Percentiles rank a stretch among this genome's conserved stretches.
phyloP scores from a whole-genome alignment of 1,284 basidiomycete species.

The Boletus smithii region DNA sequence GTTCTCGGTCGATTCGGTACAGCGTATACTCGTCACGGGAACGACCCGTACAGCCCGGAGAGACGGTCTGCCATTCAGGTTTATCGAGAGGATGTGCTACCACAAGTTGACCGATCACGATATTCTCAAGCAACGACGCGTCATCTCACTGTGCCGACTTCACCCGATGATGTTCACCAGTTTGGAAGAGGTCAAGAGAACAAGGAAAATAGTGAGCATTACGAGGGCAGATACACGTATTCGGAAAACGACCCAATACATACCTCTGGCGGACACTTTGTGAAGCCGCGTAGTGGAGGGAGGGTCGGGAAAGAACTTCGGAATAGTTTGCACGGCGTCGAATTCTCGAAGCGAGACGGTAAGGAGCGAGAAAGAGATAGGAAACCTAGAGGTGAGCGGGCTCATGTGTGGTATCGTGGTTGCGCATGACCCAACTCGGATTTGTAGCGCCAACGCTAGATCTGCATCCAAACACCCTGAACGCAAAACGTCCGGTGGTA shows the following conservation, averaged over 20 bases:
- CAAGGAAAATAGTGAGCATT: conserved; percentile 52
- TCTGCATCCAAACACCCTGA: conserved; percentile 26
- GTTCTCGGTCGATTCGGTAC: conserved; percentile 44
- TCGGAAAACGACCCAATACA: conserved; percentile 23
- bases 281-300: conserved; percentile 38
- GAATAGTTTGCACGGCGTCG: conserved; percentile 42
- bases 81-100: conserved; percentile 13
- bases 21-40: conserved; percentile 25
- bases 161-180: conserved; percentile 19
- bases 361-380: conserved; percentile 52
- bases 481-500: conserved; percentile 39
- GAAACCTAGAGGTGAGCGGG: conserved; percentile 50
- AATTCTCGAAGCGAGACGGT: conserved; percentile 34
- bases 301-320: conserved; percentile 49
- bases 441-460: conserved; percentile 38
- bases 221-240: conserved; percentile 9
- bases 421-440: background rate
- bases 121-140: conserved; percentile 16
- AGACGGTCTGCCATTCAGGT: conserved; percentile 9
- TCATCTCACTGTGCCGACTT: conserved; percentile 3
- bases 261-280: conserved; percentile 40
- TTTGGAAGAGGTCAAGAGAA: conserved; percentile 30
- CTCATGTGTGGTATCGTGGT: background rate
- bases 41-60: conserved; percentile 7
- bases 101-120: conserved; percentile 15